A percentile compares a stretch with the other conserved stretches of the same genome.
phyloP scores from a whole-genome alignment of 179 eudicot species.

The Silene vulgaris region DNA sequence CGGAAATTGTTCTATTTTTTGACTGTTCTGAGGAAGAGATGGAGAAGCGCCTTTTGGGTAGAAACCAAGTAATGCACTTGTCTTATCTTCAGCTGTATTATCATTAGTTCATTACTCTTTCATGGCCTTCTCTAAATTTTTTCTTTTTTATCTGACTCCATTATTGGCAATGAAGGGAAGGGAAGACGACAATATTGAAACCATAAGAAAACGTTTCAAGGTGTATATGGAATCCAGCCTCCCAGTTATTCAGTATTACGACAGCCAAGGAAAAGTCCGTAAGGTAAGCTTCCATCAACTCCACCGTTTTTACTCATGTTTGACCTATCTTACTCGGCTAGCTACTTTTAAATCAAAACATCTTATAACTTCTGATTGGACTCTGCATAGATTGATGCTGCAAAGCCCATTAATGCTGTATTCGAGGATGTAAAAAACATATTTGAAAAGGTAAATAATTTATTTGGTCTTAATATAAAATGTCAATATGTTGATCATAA shows the following conservation, averaged over 20 bases:
- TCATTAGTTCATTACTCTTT: too few species aligned
- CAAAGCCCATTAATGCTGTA: constrained; percentile 66
- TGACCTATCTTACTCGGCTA: too few species aligned
- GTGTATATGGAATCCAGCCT: constrained; percentile 83
- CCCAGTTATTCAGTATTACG: constrained; percentile 80
- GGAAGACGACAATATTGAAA: constrained; percentile 88
- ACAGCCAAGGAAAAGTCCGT: constrained; percentile 60
- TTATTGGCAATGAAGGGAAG: constrained; percentile 48
- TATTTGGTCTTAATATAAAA: neutral
- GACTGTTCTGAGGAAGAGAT: constrained; percentile 38
- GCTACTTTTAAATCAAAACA: neutral
- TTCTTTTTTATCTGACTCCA: neutral
- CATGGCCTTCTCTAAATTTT: neutral
- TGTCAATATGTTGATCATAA: neutral
- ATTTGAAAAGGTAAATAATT: constrained; percentile 35
- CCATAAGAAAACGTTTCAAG: constrained; percentile 77
- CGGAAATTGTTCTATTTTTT: constrained; percentile 38
- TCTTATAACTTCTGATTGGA: neutral
- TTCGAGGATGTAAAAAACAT: constrained; percentile 66
- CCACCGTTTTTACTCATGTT: neutral
- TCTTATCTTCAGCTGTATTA: too few species aligned
- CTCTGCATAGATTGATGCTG: constrained; percentile 63
- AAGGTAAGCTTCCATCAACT: constrained; percentile 42
- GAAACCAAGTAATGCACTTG: constrained; percentile 26
- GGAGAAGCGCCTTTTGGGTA: constrained; percentile 32